These are phyloP conservation scores for Setomelanomma holmii DNA, from an alignment of 2,329 filamentous ascomycete species.

Conservation along the genomic window DNA sequence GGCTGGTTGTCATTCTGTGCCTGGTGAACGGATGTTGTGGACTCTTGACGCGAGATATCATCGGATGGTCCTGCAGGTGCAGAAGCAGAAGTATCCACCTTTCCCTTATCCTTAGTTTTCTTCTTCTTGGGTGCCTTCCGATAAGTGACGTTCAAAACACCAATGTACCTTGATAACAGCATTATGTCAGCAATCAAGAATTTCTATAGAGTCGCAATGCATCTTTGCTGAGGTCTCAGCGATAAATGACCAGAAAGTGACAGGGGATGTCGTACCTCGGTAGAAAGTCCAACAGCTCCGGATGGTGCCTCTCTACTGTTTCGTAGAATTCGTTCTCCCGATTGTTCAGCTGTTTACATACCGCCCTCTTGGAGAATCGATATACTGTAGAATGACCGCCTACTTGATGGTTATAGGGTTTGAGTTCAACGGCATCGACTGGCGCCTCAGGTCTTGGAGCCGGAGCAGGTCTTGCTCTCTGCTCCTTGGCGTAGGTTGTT, in stretches of 20 bases:
- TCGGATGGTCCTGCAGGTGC: constrained; percentile 25
- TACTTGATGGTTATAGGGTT: constrained; percentile 96
- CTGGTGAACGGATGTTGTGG: constrained; percentile 13
- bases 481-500: constrained; percentile 37
- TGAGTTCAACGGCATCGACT: constrained; percentile 90
- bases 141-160: constrained; percentile 94
- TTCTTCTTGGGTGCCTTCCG: constrained; percentile 77
- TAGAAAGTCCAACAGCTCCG: constrained; percentile 86
- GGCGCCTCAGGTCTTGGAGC: constrained; percentile 60
- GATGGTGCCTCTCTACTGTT: constrained; percentile 88
- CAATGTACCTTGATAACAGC: constrained; percentile 77
- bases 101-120: constrained; percentile 50
- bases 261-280: constrained; percentile 65
- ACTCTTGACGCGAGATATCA: constrained; percentile 21
- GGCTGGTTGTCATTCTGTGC: constrained; percentile 26
- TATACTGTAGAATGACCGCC: constrained; percentile 96
- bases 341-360: constrained; percentile 98
- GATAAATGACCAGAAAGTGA: constrained; percentile 33
- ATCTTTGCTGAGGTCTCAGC: constrained; percentile 53
- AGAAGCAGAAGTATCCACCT: constrained; percentile 23
- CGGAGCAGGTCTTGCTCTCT: constrained; percentile 36
- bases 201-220: constrained; percentile 2
- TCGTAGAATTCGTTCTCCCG: constrained; percentile 99
- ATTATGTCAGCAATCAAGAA: constrained; percentile 40
- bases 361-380: constrained; percentile 90